Evolutionary conservation across 2,329 filamentous ascomycete species (phyloP), one percentile per base, ranked within the genome.

Genomic region (Epichloe elymi): DNA sequence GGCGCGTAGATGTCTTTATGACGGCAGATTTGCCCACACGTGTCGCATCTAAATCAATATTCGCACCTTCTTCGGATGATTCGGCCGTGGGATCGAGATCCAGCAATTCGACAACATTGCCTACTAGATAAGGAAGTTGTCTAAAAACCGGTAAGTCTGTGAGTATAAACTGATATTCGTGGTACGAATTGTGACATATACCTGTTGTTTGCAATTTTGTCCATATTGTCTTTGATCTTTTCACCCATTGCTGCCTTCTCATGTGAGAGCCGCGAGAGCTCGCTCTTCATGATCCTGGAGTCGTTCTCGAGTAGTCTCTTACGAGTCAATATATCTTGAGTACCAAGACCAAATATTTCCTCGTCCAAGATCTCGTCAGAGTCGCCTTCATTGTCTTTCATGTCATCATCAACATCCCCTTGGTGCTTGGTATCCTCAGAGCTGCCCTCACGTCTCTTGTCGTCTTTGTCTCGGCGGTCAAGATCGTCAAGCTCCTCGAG

Each of bases 171-270:
- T 44, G 7, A 39, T 15, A 33, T 37, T 23, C 38, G 37, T 35
- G 45, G 12, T 42, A 12, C 20, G 30, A 20, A 35, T 42, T 17
- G 37, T 41, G 43, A 41, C 36, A 51, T 76, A 59, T 74, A 95
- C 90, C 89, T 82, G 75, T 98, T 98, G 72, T 98, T 97, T 59
- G 94, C 90, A 63, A 98, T 98, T 80, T 98, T 98, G 60, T 98
- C 94, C 63, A 88, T 74, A 65, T 98, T 98, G 67, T 98, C 93
- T 78, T 96, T 97, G 70, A 98, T 97, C 76, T 96, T 97, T 70
- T 97, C 91, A 53, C 83, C 83, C 93, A 98, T 98, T 46, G 88
- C 84, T 47, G 85, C 82, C 74, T 95, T 95, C 73, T 98, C 93
- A 63, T 98, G 93, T 62, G 85, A 86, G 72, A 98, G 76, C 60